Percentiles rank a stretch among this genome's conserved stretches.
phyloP scores from a whole-genome alignment of 169 alveolate species.

The Eimeria sp. region DNA sequence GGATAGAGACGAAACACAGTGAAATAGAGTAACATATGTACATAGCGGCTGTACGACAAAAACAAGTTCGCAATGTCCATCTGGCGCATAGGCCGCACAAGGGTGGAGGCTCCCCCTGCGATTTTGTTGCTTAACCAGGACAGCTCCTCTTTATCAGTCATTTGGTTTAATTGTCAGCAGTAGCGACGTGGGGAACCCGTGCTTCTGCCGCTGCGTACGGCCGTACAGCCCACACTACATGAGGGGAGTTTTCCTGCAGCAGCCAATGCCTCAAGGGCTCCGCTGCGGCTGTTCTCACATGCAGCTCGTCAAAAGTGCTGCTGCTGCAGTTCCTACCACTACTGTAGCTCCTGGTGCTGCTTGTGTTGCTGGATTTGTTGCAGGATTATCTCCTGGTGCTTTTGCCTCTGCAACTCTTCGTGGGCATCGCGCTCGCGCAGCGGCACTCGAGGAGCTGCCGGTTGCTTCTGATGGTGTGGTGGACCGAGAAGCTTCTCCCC shows the following conservation, averaged over 20 bases:
- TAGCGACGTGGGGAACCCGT: background rate
- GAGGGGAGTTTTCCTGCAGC: background rate
- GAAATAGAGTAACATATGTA: background rate
- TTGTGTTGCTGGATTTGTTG: conserved; percentile 60
- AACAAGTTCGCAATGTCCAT: background rate
- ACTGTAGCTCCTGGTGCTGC: background rate
- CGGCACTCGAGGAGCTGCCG: background rate
- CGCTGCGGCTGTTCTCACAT: background rate
- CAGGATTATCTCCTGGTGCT: conserved; percentile 14
- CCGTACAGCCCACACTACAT: background rate
- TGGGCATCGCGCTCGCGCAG: conserved; percentile 7
- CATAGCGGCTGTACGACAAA: background rate
- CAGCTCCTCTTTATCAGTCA: background rate
- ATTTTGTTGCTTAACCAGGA: background rate
- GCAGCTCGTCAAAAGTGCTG: background rate
- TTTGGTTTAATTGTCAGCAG: background rate
- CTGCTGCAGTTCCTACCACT: background rate
- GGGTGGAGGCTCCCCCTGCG: background rate
- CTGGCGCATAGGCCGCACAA: background rate
- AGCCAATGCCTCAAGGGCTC: background rate
- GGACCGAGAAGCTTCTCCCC: conserved; percentile 68
- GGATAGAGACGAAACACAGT: background rate
- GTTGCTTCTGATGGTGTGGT: background rate
- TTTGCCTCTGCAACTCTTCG: conserved; percentile 36
- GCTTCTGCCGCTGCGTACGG: background rate